Percentiles rank a stretch among this genome's conserved stretches.
These are phyloP conservation scores for Pseudocercospora pini-densiflorae DNA, from an alignment of 2,329 filamentous ascomycete species.

Conservation along the genomic window DNA sequence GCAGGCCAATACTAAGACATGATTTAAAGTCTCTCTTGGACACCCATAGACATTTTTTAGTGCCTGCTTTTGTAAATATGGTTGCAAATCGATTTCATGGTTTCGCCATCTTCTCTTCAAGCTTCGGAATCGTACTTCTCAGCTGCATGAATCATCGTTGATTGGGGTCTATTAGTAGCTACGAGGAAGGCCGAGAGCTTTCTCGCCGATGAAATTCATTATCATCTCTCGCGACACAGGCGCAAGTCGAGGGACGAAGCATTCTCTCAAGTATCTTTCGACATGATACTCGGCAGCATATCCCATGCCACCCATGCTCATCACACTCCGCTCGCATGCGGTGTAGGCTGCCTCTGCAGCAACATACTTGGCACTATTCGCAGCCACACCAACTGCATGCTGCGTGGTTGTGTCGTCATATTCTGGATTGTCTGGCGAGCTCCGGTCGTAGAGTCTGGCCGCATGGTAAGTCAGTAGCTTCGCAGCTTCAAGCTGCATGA, in stretches of 20 bases:
- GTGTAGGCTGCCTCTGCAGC: constrained; percentile 65
- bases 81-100: not conserved
- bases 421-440: constrained; percentile 36
- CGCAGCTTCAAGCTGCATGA: constrained; percentile 65
- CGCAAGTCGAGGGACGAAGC: constrained; percentile 63
- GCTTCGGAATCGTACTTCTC: not conserved
- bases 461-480: constrained; percentile 66
- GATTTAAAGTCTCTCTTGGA: not conserved
- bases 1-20: not conserved
- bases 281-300: constrained; percentile 68
- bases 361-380: constrained; percentile 62
- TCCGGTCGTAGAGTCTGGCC: constrained; percentile 61
- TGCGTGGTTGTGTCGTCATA: constrained; percentile 46
- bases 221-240: constrained; percentile 73
- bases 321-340: constrained; percentile 62
- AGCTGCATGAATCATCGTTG: not conserved
- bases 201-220: constrained; percentile 73
- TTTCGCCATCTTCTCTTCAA: not conserved
- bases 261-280: constrained; percentile 63
- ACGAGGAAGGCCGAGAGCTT: constrained; percentile 67
- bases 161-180: constrained; percentile 60
- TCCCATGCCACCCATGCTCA: constrained; percentile 66
- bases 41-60: not conserved
- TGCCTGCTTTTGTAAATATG: not conserved
- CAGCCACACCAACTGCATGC: constrained; percentile 57